Evolutionary conservation across 805 yeast genomes (phyloP).

Genomic region (Metahyphopichia silvanorum): DNA sequence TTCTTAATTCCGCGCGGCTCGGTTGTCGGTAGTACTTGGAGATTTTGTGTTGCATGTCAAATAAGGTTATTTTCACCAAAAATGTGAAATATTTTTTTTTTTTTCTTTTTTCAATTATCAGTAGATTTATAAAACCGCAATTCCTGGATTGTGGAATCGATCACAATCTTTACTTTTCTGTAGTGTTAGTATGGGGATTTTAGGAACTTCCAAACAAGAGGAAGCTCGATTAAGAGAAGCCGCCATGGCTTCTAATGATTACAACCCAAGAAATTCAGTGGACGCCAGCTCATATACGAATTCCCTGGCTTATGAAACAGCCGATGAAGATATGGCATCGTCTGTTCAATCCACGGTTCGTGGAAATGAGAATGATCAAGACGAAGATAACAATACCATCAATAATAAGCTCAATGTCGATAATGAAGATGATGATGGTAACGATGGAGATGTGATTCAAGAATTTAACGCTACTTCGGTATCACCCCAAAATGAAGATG

Average conservation of each 20-base stretch:
- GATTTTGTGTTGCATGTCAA: too few species aligned
- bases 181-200: conserved; percentile 27
- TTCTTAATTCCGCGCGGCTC: too few species aligned
- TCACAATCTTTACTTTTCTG: neutral
- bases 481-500: conserved; percentile 10
- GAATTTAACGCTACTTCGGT: neutral
- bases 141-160: too few species aligned
- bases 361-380: conserved; percentile 1
- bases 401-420: neutral
- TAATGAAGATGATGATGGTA: conserved; percentile 2
- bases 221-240: conserved; percentile 27
- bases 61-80: too few species aligned
- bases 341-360: neutral
- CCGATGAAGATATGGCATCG: too few species aligned
- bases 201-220: conserved; percentile 31
- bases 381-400: neutral
- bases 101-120: too few species aligned
- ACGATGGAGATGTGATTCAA: conserved; percentile 3
- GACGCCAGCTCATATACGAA: conserved; percentile 16
- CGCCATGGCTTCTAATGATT: conserved; percentile 8
- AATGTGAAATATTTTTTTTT: too few species aligned
- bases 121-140: too few species aligned
- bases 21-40: too few species aligned
- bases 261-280: neutral
- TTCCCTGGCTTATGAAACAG: conserved; percentile 33